These are phyloP conservation scores for Oryza nivara DNA, from an alignment of 176 grass and related monocot species.

Conservation along the genomic window DNA sequence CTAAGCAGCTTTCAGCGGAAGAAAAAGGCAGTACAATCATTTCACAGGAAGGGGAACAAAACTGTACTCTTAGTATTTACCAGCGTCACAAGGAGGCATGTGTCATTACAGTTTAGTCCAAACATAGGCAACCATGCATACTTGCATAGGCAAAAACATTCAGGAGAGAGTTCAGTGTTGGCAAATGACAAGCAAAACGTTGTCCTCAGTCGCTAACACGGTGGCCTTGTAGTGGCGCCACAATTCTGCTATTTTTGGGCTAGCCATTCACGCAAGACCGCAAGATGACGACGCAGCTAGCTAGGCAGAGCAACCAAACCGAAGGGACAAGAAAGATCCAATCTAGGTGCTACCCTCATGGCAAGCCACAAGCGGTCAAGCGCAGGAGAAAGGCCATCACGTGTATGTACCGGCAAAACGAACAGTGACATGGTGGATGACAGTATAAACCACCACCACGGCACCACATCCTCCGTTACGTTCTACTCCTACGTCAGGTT, in stretches of 20 bases:
- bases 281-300: background rate
- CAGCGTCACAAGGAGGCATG: background rate
- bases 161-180: background rate
- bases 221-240: background rate
- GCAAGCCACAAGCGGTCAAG: background rate
- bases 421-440: background rate
- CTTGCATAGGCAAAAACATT: background rate
- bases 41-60: background rate
- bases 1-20: background rate
- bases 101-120: background rate
- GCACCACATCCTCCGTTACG: background rate
- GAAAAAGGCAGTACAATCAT: background rate
- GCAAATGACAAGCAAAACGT: background rate
- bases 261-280: background rate
- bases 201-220: background rate
- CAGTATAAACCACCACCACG: background rate
- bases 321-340: constrained; percentile 2
- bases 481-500: background rate
- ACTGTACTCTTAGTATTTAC: background rate
- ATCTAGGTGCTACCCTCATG: background rate
- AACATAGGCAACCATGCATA: background rate
- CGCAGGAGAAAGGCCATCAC: background rate
- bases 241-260: background rate
- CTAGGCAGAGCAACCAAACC: background rate
- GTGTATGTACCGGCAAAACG: background rate